A percentile compares a stretch with the other conserved stretches of the same genome.
These are phyloP conservation scores for Agapanthus africanus DNA, from an alignment of 106 monocot genomes.

Conservation along the genomic window DNA sequence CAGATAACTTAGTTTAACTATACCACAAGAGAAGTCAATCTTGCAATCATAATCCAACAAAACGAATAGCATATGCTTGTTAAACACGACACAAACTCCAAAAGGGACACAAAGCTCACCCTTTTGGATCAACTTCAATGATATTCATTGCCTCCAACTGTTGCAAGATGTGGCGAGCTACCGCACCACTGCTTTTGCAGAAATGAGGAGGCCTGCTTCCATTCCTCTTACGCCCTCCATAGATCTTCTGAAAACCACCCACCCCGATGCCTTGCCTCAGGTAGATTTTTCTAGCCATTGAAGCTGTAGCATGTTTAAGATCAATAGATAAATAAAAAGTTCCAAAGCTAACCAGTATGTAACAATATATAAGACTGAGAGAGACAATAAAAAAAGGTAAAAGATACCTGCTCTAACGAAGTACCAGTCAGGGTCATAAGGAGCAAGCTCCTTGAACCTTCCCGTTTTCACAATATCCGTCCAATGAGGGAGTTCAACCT, in stretches of 20 bases:
- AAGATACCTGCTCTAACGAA: constrained; percentile 30
- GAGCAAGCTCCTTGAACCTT: constrained; percentile 34
- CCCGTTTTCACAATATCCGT: constrained; percentile 39
- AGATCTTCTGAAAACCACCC: constrained; percentile 38
- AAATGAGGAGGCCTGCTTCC: constrained; percentile 62
- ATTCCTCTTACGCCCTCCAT: constrained; percentile 41
- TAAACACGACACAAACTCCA: too few species aligned
- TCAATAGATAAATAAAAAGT: too few species aligned
- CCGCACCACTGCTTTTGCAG: constrained; percentile 70
- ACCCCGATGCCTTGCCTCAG: constrained; percentile 39
- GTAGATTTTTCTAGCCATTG: constrained; percentile 43
- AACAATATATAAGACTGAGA: too few species aligned
- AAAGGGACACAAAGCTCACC: too few species aligned
- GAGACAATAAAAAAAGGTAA: neutral
- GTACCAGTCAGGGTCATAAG: constrained; percentile 37
- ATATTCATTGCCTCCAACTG: constrained; percentile 58
- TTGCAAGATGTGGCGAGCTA: constrained; percentile 57
- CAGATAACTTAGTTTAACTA: too few species aligned
- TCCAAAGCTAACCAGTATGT: too few species aligned
- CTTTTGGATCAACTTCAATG: constrained; percentile 35
- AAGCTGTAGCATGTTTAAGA: constrained; percentile 14
- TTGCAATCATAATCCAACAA: too few species aligned
- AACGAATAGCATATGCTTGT: too few species aligned
- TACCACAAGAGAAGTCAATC: too few species aligned
- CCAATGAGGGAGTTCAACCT: constrained; percentile 35